Percentiles rank a stretch among this genome's conserved stretches.
Evolutionary conservation across 495 filamentous ascomycete species (phyloP).

Genomic region (Hyphodiscus hymeniophilus): DNA sequence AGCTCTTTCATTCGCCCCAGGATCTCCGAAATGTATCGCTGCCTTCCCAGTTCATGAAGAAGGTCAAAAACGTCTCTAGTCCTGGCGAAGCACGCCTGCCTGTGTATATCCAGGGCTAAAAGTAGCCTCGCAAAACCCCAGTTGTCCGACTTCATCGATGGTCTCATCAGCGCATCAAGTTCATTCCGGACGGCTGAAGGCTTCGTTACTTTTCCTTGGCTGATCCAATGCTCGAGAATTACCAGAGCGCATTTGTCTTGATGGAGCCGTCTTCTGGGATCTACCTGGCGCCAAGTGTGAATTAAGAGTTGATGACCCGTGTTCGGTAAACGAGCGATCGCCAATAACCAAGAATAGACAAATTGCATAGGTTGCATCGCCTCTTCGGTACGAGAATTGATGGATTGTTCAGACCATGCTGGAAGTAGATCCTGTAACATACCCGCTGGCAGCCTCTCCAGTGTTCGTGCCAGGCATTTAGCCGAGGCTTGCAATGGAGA

Average conservation of each 20-base stretch:
- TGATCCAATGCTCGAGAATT: conserved; percentile 15
- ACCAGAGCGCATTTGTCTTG: neutral
- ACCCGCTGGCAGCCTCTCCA: neutral
- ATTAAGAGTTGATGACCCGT: conserved; percentile 4
- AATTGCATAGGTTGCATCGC: neutral
- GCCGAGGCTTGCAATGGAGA: neutral
- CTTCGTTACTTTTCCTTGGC: conserved; percentile 6
- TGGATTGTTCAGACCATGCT: neutral
- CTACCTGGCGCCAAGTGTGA: conserved; percentile 1
- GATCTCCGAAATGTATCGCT: neutral
- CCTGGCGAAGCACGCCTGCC: conserved; percentile 1
- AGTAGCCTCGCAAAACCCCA: conserved; percentile 21
- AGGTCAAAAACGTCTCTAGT: conserved; percentile 5
- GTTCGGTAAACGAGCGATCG: conserved; percentile 3
- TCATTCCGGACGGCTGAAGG: neutral
- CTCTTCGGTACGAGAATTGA: no score
- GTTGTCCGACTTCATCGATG: neutral
- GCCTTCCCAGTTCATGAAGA: conserved; percentile 8
- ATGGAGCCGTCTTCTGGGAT: neutral
- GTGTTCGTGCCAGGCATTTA: neutral
- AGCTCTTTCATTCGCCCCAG: conserved; percentile 3
- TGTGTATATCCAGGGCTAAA: conserved; percentile 19
- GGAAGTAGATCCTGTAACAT: neutral
- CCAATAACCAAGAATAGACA: conserved; percentile 2
- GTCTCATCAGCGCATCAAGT: neutral